Base-by-base conservation (phyloP, 306 rosid species). In the Castanea crenata region DNA sequence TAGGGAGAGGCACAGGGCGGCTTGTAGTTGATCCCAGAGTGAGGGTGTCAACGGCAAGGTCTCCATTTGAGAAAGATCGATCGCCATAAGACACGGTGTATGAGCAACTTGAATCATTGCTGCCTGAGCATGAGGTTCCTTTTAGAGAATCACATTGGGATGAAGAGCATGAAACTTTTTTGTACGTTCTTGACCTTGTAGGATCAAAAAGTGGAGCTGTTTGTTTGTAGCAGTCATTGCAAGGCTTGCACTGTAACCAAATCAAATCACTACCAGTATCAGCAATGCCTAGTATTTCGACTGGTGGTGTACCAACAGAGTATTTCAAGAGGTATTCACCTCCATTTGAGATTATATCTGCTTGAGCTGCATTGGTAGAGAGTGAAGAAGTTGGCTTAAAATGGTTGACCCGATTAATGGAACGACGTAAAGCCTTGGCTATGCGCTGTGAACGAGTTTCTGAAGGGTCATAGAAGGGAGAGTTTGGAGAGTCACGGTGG, bases 171-270 rank as follows among this genome's bases (percentile, higher is more conserved):
- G 81, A 5, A 8, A 84, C 1, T 2, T 18, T 14, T 11, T 27
- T 54, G 69, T 82, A 90, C 0, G 89, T 84, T 4, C 31, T n/a
- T 0, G 94, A 92, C 31, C 82, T 73, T 0, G 67, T 10, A 4
- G 91, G 90, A 7, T 86, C 56, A 34, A 92, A 92, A 4, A 83
- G 19, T 1, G 90, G 91, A 5, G 52, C 58, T 0, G 25, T 35
- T 65, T 92, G 92, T 11, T 41, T 19, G 88, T 70, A 90, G 55
- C 97, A 92, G 0, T 1, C 0, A 0, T 4, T 0, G 75, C 97
- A 92, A 5, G 92, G 97, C 12, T 51, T 0, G 78, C 97, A 92
- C 19, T 90, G 97, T 0, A 79, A 51, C 97, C 97, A 92, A 6
- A 80, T 61, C 5, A 92, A 69, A 58, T 79, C 86, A 52, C 97